Evolutionary conservation across 495 filamentous ascomycete species (phyloP).

Genomic region (Neurospora discreta): DNA sequence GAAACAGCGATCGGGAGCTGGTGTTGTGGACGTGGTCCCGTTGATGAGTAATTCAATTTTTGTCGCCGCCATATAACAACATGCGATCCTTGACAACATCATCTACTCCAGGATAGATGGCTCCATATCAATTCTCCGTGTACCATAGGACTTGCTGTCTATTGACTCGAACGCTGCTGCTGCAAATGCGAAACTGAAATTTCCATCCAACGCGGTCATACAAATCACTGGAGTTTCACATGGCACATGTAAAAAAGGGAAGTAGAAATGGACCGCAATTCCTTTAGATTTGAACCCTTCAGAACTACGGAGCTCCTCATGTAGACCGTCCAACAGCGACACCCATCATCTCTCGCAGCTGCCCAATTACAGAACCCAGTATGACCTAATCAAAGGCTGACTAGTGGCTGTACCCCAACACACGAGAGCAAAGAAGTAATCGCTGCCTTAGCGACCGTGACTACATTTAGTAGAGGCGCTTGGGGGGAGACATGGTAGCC

Average conservation of each 20-base stretch:
- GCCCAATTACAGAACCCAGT: background rate
- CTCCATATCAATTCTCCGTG: background rate
- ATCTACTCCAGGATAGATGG: background rate
- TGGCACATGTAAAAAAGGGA: background rate
- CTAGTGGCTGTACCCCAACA: background rate
- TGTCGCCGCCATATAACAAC: background rate
- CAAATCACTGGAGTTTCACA: background rate
- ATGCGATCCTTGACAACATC: background rate
- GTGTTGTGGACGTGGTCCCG: background rate
- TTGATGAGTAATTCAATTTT: background rate
- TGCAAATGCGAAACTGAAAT: background rate
- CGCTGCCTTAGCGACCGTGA: background rate
- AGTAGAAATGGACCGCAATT: background rate
- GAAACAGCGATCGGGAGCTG: background rate
- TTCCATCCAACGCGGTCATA: background rate
- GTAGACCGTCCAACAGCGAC: background rate
- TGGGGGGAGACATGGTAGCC: slow-evolving; percentile 96
- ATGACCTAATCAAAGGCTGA: background rate
- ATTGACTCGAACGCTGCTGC: background rate
- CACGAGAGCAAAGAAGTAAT: background rate
- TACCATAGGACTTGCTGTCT: background rate
- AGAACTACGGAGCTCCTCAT: background rate
- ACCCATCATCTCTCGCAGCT: background rate
- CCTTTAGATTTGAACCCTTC: background rate
- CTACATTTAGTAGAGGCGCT: slow-evolving; percentile 73